A percentile compares a stretch with the other conserved stretches of the same genome.
These are phyloP conservation scores for Aspergillus transmontanensis DNA, from an alignment of 2,329 filamentous ascomycete genomes.

Conservation along the genomic window DNA sequence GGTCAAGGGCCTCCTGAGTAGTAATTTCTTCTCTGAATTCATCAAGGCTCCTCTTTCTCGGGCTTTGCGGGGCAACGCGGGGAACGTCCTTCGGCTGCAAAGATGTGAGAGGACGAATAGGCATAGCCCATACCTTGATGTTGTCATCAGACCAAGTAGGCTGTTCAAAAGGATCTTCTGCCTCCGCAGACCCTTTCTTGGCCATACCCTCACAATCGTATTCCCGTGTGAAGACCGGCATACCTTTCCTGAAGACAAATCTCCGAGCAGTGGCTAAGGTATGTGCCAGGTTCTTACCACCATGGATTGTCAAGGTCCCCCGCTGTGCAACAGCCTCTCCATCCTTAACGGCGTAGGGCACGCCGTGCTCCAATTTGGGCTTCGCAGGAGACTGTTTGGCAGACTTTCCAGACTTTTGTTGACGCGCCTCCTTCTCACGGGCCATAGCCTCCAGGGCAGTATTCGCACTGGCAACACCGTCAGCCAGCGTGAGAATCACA, in stretches of 20 bases:
- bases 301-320: constrained; percentile 67
- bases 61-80: constrained; percentile 28
- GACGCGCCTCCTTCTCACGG: constrained; percentile 18
- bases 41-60: constrained; percentile 53
- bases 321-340: constrained; percentile 26
- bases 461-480: constrained; percentile 56
- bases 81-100: constrained; percentile 30
- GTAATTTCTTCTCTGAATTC: constrained; percentile 45
- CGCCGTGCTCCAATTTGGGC: constrained; percentile 26
- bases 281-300: constrained; percentile 77
- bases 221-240: constrained; percentile 74
- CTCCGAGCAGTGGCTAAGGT: constrained; percentile 77
- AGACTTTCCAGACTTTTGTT: constrained; percentile 18
- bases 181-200: constrained; percentile 23
- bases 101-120: constrained; percentile 45
- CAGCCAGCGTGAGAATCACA: constrained; percentile 80
- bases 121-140: constrained; percentile 83
- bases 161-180: constrained; percentile 35
- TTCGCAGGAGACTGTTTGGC: constrained; percentile 13
- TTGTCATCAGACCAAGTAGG: constrained; percentile 77
- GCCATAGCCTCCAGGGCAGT: constrained; percentile 46
- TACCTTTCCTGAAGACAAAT: constrained; percentile 83
- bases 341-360: constrained; percentile 34
- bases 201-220: constrained; percentile 47
- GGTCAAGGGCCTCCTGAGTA: constrained; percentile 16